These are phyloP conservation scores for Phtheirospermum japonicum DNA, from an alignment of 257 asterid species.

Conservation along the genomic window DNA sequence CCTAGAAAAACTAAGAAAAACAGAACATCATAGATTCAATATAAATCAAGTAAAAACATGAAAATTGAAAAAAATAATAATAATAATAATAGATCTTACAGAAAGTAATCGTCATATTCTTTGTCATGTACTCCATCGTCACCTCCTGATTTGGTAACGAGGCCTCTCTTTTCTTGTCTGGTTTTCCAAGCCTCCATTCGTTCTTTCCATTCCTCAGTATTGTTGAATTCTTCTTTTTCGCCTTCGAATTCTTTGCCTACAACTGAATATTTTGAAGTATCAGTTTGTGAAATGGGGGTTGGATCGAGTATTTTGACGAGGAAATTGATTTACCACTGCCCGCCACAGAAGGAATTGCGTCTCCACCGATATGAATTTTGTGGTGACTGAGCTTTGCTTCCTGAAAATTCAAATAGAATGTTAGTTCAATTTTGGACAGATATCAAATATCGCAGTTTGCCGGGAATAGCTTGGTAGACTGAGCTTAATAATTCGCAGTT, in stretches of 20 bases:
- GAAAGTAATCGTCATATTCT: constrained; percentile 51
- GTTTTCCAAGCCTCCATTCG: constrained; percentile 81
- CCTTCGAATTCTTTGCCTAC: constrained; percentile 64
- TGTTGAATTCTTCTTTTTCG: constrained; percentile 52
- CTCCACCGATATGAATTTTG: constrained; percentile 37
- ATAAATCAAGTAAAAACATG: neutral
- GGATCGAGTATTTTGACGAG: neutral
- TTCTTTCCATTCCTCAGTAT: constrained; percentile 62
- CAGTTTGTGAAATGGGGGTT: neutral
- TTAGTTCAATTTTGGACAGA: too few species aligned
- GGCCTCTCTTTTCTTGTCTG: constrained; percentile 74
- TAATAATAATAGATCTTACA: too few species aligned
- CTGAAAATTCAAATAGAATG: neutral
- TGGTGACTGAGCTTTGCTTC: constrained; percentile 28
- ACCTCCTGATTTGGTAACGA: constrained; percentile 40
- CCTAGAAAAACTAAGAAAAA: neutral
- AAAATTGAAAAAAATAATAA: neutral
- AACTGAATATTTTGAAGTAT: constrained; percentile 30
- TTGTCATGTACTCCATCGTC: constrained; percentile 41
- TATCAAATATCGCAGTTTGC: too few species aligned
- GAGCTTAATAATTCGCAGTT: too few species aligned
- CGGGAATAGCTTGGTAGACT: too few species aligned
- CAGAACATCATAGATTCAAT: neutral
- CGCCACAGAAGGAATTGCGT: constrained; percentile 42
- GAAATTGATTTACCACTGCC: constrained; percentile 53